These are phyloP conservation scores for Stylosanthes scabra DNA, from an alignment of 331 rosid genomes.

Conservation along the genomic window DNA sequence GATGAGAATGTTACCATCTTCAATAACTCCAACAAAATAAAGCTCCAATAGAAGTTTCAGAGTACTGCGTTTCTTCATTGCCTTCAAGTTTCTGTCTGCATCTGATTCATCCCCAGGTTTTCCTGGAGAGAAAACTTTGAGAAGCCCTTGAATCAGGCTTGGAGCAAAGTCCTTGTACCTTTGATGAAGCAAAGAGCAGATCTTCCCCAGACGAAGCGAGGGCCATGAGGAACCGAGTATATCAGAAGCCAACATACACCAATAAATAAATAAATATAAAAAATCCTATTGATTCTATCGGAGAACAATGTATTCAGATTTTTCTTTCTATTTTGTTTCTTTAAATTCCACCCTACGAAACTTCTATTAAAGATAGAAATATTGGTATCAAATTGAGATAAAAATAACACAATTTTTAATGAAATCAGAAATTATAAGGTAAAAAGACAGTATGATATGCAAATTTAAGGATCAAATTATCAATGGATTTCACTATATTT, in stretches of 20 bases:
- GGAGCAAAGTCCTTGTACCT: constrained; percentile 97
- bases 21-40: constrained; percentile 93
- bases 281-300: neutral
- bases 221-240: constrained; percentile 27
- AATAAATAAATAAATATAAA: too few species aligned
- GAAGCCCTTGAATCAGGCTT: constrained; percentile 89
- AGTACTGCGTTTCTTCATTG: constrained; percentile 97
- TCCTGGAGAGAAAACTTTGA: constrained; percentile 91
- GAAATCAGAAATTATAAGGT: neutral
- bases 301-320: neutral
- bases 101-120: constrained; percentile 87
- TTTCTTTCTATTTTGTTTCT: neutral
- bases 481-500: neutral
- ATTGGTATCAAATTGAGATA: constrained; percentile 7
- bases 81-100: constrained; percentile 83
- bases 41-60: constrained; percentile 93
- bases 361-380: neutral
- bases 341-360: neutral
- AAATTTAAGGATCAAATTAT: constrained; percentile 3
- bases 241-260: too few species aligned
- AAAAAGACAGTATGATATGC: constrained; percentile 26
- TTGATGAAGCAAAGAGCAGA: constrained; percentile 98
- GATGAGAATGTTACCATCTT: constrained; percentile 77
- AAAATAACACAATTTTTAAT: constrained; percentile 15
- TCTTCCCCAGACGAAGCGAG: constrained; percentile 53